Conservation (phyloP, 495 filamentous ascomycete genomes). For the Xylona heveae region DNA sequence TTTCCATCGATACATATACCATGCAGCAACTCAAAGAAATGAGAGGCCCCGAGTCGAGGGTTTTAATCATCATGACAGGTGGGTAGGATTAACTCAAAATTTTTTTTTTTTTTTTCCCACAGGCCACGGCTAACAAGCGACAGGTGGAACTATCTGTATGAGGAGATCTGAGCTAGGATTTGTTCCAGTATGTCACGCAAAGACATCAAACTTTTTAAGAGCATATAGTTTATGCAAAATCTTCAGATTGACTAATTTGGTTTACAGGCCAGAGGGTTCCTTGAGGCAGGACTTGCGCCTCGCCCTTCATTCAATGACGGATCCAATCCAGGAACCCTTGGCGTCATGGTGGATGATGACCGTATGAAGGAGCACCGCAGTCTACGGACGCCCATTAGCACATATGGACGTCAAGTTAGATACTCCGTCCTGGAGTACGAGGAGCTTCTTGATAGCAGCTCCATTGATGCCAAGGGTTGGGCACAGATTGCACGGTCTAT, state of each 20-base stretch:
- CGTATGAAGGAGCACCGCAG: constrained; percentile 25
- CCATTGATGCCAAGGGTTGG: constrained; percentile 83
- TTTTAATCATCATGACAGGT: constrained; percentile 77
- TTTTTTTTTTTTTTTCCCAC: constrained; percentile 6
- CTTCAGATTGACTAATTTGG: too few relatives aligned
- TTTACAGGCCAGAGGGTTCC: constrained; percentile 61
- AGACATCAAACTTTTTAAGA: too few relatives aligned
- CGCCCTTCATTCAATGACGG: constrained; percentile 81
- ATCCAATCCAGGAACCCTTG: constrained; percentile 31
- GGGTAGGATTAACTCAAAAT: not conserved
- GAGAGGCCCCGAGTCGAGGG: constrained; percentile 63
- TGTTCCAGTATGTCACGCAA: constrained; percentile 21
- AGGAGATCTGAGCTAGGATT: constrained; percentile 27
- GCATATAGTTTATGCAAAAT: too few relatives aligned
- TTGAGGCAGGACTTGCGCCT: constrained; percentile 62
- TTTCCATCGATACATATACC: too few relatives aligned
- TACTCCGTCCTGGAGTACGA: constrained; percentile 79
- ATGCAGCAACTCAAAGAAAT: too few relatives aligned
- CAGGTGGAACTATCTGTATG: constrained; percentile 93
- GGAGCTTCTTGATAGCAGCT: constrained; percentile 74
- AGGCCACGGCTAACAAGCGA: too few relatives aligned
- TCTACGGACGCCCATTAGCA: constrained; percentile 60
- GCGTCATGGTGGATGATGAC: constrained; percentile 27
- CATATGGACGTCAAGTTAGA: constrained; percentile 63
- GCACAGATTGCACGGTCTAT: constrained; percentile 54